These are phyloP conservation scores for Ascosphaera apis DNA, from an alignment of 2,329 filamentous ascomycete species.

Conservation along the genomic window DNA sequence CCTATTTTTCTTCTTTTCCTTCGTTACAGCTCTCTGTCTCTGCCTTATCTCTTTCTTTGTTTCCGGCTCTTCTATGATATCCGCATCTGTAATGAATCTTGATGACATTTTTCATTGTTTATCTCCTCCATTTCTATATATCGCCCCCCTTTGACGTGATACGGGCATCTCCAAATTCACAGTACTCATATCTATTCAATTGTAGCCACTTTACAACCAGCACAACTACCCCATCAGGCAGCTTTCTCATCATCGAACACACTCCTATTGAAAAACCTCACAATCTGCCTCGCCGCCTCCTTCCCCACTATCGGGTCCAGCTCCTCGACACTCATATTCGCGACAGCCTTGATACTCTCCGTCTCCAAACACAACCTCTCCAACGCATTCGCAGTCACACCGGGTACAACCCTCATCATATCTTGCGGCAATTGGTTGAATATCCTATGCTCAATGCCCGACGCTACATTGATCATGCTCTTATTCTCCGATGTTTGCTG, in stretches of 20 bases:
- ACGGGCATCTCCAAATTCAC: background rate
- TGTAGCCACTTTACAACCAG: background rate
- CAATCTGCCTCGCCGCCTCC: constrained; percentile 53
- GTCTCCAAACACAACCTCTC: constrained; percentile 47
- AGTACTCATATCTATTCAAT: background rate
- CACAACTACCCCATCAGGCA: background rate
- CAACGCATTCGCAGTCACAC: constrained; percentile 59
- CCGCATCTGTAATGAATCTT: too few species aligned
- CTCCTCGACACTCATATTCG: constrained; percentile 59
- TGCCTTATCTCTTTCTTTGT: too few species aligned
- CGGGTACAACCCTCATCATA: constrained; percentile 68
- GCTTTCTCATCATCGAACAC: constrained; percentile 26
- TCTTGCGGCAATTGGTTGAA: constrained; percentile 78
- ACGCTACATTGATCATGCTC: constrained; percentile 36
- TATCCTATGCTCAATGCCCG: constrained; percentile 30
- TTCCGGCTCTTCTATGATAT: too few species aligned
- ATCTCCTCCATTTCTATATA: background rate
- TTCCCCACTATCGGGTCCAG: constrained; percentile 53
- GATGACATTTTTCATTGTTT: too few species aligned
- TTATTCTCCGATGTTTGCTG: constrained; percentile 17
- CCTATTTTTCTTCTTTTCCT: too few species aligned
- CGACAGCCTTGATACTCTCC: constrained; percentile 57
- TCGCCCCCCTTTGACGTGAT: background rate
- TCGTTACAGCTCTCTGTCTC: too few species aligned
- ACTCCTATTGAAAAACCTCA: constrained; percentile 53